Conservation (phyloP, 768 basidiomycete genomes). For the Xerocomus potaroensis region DNA sequence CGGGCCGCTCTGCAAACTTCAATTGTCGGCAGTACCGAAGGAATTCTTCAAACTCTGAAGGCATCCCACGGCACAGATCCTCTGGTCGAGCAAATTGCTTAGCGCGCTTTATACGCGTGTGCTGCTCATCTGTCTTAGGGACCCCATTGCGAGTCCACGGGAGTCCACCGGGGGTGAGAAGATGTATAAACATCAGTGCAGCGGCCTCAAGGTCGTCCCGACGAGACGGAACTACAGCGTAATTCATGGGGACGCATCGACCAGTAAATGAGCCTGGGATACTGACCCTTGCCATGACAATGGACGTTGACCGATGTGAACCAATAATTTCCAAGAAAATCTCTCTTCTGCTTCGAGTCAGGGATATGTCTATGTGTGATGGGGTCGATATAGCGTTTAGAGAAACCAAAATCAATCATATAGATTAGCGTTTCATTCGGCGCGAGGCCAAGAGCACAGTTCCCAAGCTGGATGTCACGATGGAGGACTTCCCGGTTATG, state of each 20-base stretch:
- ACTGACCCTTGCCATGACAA: conserved; percentile 66
- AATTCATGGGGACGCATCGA: conserved; percentile 20
- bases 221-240: conserved; percentile 61
- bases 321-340: conserved; percentile 85
- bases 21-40: conserved; percentile 66
- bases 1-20: conserved; percentile 63
- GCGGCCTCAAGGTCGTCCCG: conserved; percentile 76
- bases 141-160: conserved; percentile 80
- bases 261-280: conserved; percentile 8
- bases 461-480: conserved; percentile 77
- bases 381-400: conserved; percentile 71
- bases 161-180: conserved; percentile 71
- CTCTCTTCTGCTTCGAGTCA: conserved; percentile 60
- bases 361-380: conserved; percentile 64
- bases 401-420: conserved; percentile 87
- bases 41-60: conserved; percentile 72
- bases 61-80: conserved; percentile 64
- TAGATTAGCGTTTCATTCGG: conserved; percentile 61
- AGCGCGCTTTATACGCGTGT: conserved; percentile 58
- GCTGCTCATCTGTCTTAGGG: conserved; percentile 62
- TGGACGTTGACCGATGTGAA: conserved; percentile 77
- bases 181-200: conserved; percentile 76
- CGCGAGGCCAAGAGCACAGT: conserved; percentile 60
- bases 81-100: conserved; percentile 60
- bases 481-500: conserved; percentile 70